Percentiles rank a stretch among this genome's conserved stretches.
These are phyloP conservation scores for Sporothrix variecibatus DNA, from an alignment of 2,329 filamentous ascomycete genomes.

Conservation along the genomic window DNA sequence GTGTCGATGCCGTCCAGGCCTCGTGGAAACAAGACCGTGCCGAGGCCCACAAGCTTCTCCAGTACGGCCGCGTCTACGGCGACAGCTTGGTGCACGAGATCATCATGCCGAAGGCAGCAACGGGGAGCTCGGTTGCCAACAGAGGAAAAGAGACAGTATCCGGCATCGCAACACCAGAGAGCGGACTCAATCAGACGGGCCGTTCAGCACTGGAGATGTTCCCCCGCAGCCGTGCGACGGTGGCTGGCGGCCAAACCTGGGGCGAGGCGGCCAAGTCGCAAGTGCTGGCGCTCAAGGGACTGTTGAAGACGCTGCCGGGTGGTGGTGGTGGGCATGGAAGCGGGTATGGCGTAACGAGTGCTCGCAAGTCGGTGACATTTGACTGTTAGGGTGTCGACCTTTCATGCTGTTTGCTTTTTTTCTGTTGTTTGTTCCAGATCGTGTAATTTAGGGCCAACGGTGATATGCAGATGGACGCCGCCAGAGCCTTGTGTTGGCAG, in stretches of 20 bases:
- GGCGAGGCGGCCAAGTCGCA: constrained; percentile 29
- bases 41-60: constrained; percentile 29
- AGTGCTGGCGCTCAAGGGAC: constrained; percentile 27
- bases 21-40: constrained; percentile 30
- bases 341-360: not conserved
- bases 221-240: constrained; percentile 26
- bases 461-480: not conserved
- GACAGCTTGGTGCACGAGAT: constrained; percentile 30
- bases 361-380: constrained; percentile 26
- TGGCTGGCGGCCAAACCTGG: constrained; percentile 29
- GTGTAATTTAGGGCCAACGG: not conserved
- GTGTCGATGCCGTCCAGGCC: not conserved
- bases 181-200: constrained; percentile 28
- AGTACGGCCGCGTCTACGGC: constrained; percentile 32
- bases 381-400: constrained; percentile 10
- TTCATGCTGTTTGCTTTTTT: not conserved
- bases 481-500: not conserved
- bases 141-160: too few relatives aligned
- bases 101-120: constrained; percentile 25
- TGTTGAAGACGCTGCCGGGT: constrained; percentile 28
- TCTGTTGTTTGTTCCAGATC: not conserved
- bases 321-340: not conserved
- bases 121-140: too few relatives aligned
- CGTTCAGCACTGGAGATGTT: constrained; percentile 30
- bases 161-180: not conserved